These are phyloP conservation scores for Medicago lupulina DNA, from an alignment of 306 rosid species.

Conservation along the genomic window DNA sequence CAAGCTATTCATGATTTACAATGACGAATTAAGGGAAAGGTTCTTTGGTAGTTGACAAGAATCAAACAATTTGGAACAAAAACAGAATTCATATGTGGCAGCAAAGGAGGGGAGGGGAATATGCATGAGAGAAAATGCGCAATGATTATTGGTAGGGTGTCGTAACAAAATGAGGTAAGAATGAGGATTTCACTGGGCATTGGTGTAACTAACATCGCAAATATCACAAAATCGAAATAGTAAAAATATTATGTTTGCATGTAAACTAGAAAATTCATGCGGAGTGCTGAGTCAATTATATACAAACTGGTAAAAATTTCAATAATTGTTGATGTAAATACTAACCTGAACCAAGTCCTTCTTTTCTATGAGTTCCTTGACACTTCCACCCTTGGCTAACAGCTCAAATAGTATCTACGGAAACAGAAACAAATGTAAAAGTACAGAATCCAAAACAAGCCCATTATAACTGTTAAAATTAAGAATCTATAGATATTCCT, in stretches of 20 bases:
- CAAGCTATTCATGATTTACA: background rate
- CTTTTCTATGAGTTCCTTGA: conserved; percentile 76
- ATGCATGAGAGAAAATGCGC: background rate
- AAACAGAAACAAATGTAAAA: conserved; percentile 31
- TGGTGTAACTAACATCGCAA: no score
- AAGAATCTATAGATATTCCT: no score
- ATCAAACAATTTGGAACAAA: background rate
- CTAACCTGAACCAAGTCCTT: conserved; percentile 94
- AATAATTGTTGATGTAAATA: conserved; percentile 15
- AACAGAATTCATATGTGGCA: background rate
- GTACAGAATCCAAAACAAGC: conserved; percentile 22
- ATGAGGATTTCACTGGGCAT: no score
- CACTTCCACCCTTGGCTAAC: conserved; percentile 89
- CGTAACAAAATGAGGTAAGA: background rate
- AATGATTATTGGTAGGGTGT: background rate
- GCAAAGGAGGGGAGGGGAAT: background rate
- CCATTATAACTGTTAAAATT: no score
- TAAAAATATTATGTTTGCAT: conserved; percentile 9
- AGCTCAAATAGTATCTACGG: conserved; percentile 84
- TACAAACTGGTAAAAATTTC: background rate
- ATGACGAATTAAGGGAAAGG: background rate
- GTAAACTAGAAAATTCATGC: conserved; percentile 1
- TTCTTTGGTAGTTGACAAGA: background rate
- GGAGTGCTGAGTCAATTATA: conserved; percentile 15
- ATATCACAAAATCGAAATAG: conserved; percentile 6